A percentile compares a stretch with the other conserved stretches of the same genome.
These are phyloP conservation scores for Petunia secreta DNA, from an alignment of 257 asterid species.

Conservation along the genomic window DNA sequence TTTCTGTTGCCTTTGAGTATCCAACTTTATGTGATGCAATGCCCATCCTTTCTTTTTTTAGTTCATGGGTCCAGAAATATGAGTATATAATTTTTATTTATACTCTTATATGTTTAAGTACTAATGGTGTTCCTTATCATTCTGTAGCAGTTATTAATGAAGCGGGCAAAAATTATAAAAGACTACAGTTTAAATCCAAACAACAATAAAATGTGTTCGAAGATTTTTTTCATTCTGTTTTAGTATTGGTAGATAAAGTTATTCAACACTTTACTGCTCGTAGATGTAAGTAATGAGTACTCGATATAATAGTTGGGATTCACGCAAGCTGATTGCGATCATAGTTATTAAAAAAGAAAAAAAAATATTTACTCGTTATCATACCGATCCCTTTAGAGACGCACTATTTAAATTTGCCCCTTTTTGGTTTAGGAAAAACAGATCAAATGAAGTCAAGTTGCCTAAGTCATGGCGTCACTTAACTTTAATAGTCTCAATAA, in stretches of 20 bases:
- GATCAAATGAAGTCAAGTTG: constrained; percentile 32
- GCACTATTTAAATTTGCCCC: constrained; percentile 26
- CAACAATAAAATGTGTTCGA: not conserved
- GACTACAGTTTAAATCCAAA: not conserved
- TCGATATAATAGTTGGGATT: not conserved
- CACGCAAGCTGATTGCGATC: not conserved
- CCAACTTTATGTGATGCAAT: constrained; percentile 16
- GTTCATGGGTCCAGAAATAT: not conserved
- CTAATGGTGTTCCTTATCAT: not conserved
- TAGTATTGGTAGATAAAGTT: too few species aligned
- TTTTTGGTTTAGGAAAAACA: not conserved
- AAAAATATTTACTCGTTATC: constrained; percentile 23
- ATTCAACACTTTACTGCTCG: too few species aligned
- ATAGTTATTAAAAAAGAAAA: not conserved
- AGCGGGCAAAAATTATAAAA: not conserved
- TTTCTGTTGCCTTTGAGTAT: constrained; percentile 21
- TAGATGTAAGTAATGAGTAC: not conserved
- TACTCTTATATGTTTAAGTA: not conserved
- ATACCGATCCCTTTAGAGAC: constrained; percentile 19
- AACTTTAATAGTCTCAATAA: constrained; percentile 20
- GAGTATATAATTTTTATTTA: not conserved
- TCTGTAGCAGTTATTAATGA: not conserved
- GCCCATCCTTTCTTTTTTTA: constrained; percentile 21
- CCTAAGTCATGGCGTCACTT: constrained; percentile 53
- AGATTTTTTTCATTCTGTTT: not conserved